phyloP scores from a whole-genome alignment of 192 early-diverging fungal genomes.

The Coemansia sp. region DNA sequence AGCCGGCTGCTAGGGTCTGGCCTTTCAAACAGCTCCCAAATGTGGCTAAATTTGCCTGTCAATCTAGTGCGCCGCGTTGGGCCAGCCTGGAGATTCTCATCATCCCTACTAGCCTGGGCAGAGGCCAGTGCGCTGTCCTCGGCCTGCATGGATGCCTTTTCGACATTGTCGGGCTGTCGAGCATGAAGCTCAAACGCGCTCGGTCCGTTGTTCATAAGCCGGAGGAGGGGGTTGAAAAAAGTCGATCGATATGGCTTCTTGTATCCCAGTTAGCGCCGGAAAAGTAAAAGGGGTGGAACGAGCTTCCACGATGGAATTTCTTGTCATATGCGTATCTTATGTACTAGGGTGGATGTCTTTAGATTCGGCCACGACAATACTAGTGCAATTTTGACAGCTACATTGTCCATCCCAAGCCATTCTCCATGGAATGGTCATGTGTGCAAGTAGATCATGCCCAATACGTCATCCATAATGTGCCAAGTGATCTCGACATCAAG shows the following conservation, averaged over 20 bases:
- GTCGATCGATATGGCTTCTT: not conserved
- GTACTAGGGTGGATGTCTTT: not conserved
- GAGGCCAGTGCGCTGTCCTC: not conserved
- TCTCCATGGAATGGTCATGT: not conserved
- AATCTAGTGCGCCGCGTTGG: not conserved
- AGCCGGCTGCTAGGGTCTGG: conserved; percentile 30
- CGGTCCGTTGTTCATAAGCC: not conserved
- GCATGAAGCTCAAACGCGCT: not conserved
- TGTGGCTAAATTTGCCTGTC: conserved; percentile 1
- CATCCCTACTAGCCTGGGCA: not conserved
- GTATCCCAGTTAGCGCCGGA: not conserved
- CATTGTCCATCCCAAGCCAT: not conserved
- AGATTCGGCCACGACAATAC: not conserved
- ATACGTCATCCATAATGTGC: not conserved
- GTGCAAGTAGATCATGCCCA: not conserved
- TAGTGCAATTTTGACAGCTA: not conserved
- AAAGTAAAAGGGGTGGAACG: not conserved
- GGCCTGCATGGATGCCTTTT: not conserved
- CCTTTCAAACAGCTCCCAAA: conserved; percentile 31
- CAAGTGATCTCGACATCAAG: not conserved
- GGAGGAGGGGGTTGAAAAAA: not conserved
- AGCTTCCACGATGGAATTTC: not conserved
- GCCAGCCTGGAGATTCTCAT: not conserved
- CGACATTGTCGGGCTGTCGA: not conserved
- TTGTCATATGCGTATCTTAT: not conserved